Conservation (phyloP, 208 protist genomes). For the Ichthyophonus hoferi region DNA sequence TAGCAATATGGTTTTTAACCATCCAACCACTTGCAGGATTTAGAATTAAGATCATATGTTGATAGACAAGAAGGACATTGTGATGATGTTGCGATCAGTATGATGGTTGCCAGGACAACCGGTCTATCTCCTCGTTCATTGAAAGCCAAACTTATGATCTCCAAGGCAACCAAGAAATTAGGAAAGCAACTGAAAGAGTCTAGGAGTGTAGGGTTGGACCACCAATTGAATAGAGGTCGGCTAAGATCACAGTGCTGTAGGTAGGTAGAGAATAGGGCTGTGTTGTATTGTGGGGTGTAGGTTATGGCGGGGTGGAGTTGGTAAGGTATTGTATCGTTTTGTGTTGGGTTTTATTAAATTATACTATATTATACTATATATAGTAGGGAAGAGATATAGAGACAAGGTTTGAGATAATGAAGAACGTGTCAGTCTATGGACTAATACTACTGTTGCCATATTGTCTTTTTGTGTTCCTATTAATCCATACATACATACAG, state of each 20-base stretch:
- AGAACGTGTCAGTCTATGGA: background rate
- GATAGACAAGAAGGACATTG: background rate
- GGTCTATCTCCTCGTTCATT: background rate
- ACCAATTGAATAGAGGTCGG: background rate
- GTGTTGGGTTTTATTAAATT: too few species aligned
- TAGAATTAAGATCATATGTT: background rate
- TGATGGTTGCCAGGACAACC: background rate
- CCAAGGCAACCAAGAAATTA: background rate
- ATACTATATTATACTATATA: too few species aligned
- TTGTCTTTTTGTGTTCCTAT: background rate
- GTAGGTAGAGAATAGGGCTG: too few species aligned
- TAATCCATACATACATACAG: background rate
- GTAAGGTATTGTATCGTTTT: background rate
- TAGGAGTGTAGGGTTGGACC: background rate
- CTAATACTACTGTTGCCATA: background rate
- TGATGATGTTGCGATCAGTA: background rate
- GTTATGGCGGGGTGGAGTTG: background rate
- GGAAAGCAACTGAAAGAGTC: background rate
- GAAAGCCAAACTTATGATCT: background rate
- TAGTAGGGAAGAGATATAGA: background rate
- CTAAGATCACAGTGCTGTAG: background rate
- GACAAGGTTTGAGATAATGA: background rate
- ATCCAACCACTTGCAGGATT: background rate
- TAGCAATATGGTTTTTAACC: too few species aligned
- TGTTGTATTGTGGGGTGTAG: background rate